Base-by-base conservation (phyloP, 1,139 yeast genomes). In the Yarrowia galli region DNA sequence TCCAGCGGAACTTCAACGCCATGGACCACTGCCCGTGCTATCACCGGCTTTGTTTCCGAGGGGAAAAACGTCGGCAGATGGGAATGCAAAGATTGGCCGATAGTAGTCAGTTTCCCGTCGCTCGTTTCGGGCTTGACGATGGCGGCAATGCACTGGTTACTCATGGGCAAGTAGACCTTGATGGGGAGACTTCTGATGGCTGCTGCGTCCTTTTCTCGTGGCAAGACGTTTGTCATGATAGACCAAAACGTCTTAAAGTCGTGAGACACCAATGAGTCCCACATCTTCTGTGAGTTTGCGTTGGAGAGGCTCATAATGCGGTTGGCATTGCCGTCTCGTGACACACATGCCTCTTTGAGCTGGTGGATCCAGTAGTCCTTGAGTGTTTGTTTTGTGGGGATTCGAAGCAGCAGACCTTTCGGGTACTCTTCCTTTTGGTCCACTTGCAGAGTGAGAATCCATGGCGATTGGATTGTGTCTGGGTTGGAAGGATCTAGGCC, bases 341-440 rank as follows among this genome's bases (percentile, higher is more conserved):
- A 85, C 74, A 83, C 91, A 73, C 91, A 86, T 2, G 92, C 84
- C 74, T 93, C 97, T 73, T 93, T 93, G 75, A 91, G 78, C 71
- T 87, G 92, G 75, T 92, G 92, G 69, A 87, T 80, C 86, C 95
- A 86, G 66, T 85, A 83, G 67, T 83, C 84, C 67, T 81, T 80
- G 38, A 91, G 70, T 18, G 79, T 77, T 1, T 74, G 68, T 12
- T 72, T 74, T 8, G 71, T 71, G 1, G 74, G 69, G 35, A 82
- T 66, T 0, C 91, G 89, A 8, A 91, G 80, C 0, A 90, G 78
- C 23, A 83, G 77, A 1, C 82, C 85, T 0, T 73, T 67, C 0
- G 96, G 96, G 68, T 83, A 84, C 40, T 79, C 76, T 10, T 81
- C 78, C 67, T 78, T 74, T 53, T 79, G 82, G 35, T 60, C 53